Base-by-base conservation (phyloP, 2,329 filamentous ascomycete genomes). In the Microdochium paspali region DNA sequence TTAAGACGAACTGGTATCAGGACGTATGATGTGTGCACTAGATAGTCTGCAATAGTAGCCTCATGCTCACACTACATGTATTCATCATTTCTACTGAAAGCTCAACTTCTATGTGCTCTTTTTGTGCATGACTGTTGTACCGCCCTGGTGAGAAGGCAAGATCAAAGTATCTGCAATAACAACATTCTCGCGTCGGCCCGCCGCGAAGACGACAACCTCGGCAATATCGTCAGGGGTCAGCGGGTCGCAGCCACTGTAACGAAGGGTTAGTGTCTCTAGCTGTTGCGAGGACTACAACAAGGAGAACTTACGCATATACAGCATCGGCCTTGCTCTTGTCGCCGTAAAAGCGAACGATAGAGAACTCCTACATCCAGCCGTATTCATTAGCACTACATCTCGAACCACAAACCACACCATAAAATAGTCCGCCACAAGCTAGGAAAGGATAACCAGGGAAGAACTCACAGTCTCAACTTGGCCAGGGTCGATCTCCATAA, bases 211-310 rank as follows among this genome's bases (percentile, higher is more conserved):
- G 23, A 90, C 71, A 25, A 88, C 75, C 64, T 90, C 86, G 1
- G 86, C 86, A 59, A 90, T 87, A 59, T 90, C 86, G 47, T 88
- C 85, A 0, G 82, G 82, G 2, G 85, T 89, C 57, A 90, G 67
- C 20, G 86, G 85, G 51, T 89, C 83, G 52, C 51, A 54, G 12
- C 61, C 61, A 25, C 61, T 64, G 12, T 20, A 6, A 35, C 6
- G n/a, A n/a, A n/a, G 10, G 10, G 23, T 61, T 40, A 62, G 57
- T 46, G 44, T 20, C 5, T 7, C 35, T 4, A 18, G 9, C 18
- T 15, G 31, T 35, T 15, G 31, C 31, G 10, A 12, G 31, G n/a
- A 6, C 31, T n/a, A 35, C 10, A 31, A 18, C 28, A 4, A 46
- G 24, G 12, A 12, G 20, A 10, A 77, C 82, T 51, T 72, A 80